These are phyloP conservation scores for Ailanthus altissimus DNA, from an alignment of 345 rosid genomes.

Conservation along the genomic window DNA sequence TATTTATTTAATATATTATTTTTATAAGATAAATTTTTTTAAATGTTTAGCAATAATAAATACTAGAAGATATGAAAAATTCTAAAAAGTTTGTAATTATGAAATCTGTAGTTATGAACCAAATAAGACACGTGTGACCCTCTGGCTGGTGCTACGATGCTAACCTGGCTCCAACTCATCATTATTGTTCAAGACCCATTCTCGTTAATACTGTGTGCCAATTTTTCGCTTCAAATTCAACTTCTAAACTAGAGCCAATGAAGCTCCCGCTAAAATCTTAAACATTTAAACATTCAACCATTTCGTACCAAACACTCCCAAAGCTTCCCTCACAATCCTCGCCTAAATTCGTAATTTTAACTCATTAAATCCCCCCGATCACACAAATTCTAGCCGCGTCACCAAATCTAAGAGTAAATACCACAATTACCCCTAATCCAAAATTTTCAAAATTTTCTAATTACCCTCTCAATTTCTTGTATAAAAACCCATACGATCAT, in stretches of 20 bases:
- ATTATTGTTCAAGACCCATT: background rate
- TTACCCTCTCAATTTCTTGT: conserved; percentile 21
- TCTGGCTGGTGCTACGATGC: too few species aligned
- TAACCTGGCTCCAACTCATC: background rate
- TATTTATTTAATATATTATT: too few species aligned
- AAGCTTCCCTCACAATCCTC: conserved; percentile 35
- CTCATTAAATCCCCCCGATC: background rate
- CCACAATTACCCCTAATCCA: background rate
- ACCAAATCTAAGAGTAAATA: background rate
- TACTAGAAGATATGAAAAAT: too few species aligned
- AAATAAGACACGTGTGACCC: too few species aligned
- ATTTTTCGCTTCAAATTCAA: background rate
- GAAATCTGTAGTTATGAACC: too few species aligned
- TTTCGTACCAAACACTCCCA: background rate
- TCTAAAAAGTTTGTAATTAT: too few species aligned
- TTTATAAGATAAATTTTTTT: too few species aligned
- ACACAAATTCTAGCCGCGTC: background rate
- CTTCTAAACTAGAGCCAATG: background rate
- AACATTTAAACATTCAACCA: background rate
- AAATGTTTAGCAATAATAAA: too few species aligned
- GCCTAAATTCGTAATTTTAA: background rate
- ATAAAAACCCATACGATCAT: conserved; percentile 15
- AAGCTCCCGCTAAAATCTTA: conserved; percentile 5
- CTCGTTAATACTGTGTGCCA: background rate
- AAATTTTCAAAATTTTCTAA: conserved; percentile 20